Percentiles rank a stretch among this genome's conserved stretches.
These are phyloP conservation scores for Linaria vulgaris DNA, from an alignment of 257 asterid genomes.

Conservation along the genomic window DNA sequence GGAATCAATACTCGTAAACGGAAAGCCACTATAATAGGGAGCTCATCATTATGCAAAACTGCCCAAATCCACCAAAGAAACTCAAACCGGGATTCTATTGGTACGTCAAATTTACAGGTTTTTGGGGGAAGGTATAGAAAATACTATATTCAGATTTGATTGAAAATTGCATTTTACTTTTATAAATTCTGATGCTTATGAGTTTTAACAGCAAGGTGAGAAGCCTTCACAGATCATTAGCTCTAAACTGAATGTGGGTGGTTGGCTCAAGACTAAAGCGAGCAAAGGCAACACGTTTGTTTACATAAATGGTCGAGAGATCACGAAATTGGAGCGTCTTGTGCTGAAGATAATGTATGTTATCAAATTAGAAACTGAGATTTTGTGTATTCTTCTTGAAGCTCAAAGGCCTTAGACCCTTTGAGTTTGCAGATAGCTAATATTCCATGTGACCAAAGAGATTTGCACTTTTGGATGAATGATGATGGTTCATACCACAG, in stretches of 20 bases:
- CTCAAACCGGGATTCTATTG: conserved; percentile 49
- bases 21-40: conserved; percentile 47
- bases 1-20: conserved; percentile 47
- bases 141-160: too few relatives aligned
- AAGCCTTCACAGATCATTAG: conserved; percentile 30
- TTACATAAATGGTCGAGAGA: conserved; percentile 87
- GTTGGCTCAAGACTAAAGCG: conserved; percentile 19
- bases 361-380: neutral
- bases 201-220: conserved; percentile 19
- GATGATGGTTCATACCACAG: conserved; percentile 66
- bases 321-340: conserved; percentile 84
- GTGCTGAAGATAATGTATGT: conserved; percentile 53
- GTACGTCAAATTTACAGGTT: conserved; percentile 59
- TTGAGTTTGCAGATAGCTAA: conserved; percentile 46
- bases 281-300: conserved; percentile 81
- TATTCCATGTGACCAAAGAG: conserved; percentile 55
- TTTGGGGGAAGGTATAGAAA: conserved; percentile 59
- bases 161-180: neutral
- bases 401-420: neutral
- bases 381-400: neutral
- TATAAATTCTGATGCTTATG: neutral
- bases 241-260: conserved; percentile 24
- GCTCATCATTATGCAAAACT: conserved; percentile 38
- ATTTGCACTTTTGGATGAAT: conserved; percentile 58
- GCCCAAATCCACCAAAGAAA: conserved; percentile 49